phyloP scores from a whole-genome alignment of 108 stramenopile species.

The Skeletonema costatum region DNA sequence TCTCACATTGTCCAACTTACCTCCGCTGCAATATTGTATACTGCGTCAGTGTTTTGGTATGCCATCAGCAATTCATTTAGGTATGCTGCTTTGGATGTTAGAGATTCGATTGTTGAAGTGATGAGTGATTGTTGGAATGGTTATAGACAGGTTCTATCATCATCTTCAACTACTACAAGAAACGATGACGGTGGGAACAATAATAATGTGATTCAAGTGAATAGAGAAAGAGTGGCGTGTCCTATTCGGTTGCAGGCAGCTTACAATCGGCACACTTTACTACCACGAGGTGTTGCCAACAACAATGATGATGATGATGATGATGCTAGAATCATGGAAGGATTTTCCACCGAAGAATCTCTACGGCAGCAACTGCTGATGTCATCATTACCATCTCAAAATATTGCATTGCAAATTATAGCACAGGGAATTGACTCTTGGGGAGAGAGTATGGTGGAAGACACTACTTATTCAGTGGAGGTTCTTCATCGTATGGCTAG shows the following conservation, averaged over 20 bases:
- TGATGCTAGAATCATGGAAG: slow-evolving; percentile 1
- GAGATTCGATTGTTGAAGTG: slow-evolving; percentile 1
- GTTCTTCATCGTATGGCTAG: neutral
- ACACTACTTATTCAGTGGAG: neutral
- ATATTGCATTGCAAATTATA: slow-evolving; percentile 34
- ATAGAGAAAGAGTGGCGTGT: slow-evolving; percentile 2
- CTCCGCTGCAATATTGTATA: slow-evolving; percentile 7
- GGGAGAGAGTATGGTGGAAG: slow-evolving; percentile 21
- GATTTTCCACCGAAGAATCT: slow-evolving; percentile 37
- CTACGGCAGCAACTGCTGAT: slow-evolving; percentile 7
- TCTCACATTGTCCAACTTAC: slow-evolving; percentile 10
- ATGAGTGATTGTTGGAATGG: neutral
- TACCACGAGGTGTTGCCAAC: slow-evolving; percentile 12
- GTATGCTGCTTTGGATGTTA: slow-evolving; percentile 22
- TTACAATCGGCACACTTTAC: neutral
- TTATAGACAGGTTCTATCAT: neutral
- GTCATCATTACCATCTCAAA: slow-evolving; percentile 31
- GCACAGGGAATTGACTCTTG: slow-evolving; percentile 37
- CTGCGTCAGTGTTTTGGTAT: slow-evolving; percentile 33
- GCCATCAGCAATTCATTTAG: slow-evolving; percentile 31
- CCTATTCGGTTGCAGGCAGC: slow-evolving; percentile 38
- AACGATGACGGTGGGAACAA: neutral
- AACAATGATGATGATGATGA: neutral
- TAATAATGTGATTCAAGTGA: neutral
- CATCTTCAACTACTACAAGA: neutral